A percentile compares a stretch with the other conserved stretches of the same genome.
phyloP scores from a whole-genome alignment of 495 filamentous ascomycete species.

The Podospora australis region DNA sequence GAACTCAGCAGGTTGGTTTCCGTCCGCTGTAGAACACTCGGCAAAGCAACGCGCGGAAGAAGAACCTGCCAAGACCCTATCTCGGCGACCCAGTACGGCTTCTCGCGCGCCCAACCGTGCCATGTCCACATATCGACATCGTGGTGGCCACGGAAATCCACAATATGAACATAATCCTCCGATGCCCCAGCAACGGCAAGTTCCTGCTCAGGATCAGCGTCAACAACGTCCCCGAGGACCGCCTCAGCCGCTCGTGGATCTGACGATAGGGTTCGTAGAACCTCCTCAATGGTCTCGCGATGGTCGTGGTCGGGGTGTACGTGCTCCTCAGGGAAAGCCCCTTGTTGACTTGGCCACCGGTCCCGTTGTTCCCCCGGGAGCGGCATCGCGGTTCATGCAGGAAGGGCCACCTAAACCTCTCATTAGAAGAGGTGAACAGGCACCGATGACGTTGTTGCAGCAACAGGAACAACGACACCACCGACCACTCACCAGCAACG shows the following conservation, averaged over 20 bases:
- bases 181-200: background rate
- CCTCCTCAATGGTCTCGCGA: constrained; percentile 59
- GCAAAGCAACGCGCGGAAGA: constrained; percentile 28
- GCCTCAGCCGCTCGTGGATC: constrained; percentile 55
- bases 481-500: background rate
- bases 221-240: background rate
- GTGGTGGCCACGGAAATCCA: no score
- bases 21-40: constrained; percentile 39
- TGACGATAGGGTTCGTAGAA: constrained; percentile 67
- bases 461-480: background rate
- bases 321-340: constrained; percentile 50
- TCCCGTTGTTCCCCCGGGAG: background rate
- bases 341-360: constrained; percentile 54
- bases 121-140: no score
- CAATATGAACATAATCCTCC: background rate
- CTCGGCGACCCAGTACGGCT: no score
- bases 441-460: background rate
- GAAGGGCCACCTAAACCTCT: constrained; percentile 6
- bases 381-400: constrained; percentile 4
- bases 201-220: background rate
- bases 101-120: no score
- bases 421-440: constrained; percentile 1
- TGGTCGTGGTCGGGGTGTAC: constrained; percentile 61
- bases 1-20: constrained; percentile 33
- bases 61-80: no score